Conservation (phyloP, 2,329 filamentous ascomycete genomes). For the Alternaria sp. region DNA sequence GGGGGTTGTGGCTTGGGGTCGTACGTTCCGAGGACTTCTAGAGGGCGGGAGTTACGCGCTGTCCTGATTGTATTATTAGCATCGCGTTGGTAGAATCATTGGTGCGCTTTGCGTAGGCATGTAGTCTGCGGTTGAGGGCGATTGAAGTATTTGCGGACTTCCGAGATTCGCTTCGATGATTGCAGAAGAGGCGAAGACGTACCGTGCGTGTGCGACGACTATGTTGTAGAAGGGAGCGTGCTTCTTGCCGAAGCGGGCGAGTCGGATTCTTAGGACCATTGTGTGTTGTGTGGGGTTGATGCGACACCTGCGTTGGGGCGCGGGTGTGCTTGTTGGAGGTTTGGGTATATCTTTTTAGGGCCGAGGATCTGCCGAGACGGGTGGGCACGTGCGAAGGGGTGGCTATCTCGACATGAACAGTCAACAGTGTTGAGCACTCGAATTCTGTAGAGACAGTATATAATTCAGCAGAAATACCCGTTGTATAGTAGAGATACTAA, state of each 20-base stretch:
- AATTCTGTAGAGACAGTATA: background rate
- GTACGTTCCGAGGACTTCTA: slow-evolving; percentile 85
- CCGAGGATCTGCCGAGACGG: slow-evolving; percentile 22
- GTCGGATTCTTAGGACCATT: slow-evolving; percentile 94
- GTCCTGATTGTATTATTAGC: slow-evolving; percentile 63
- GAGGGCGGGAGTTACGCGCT: slow-evolving; percentile 84
- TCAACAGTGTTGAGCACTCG: background rate
- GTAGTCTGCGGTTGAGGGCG: background rate
- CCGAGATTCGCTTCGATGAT: background rate
- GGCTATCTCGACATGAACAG: background rate
- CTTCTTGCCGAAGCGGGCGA: slow-evolving; percentile 89
- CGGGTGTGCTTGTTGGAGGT: slow-evolving; percentile 9
- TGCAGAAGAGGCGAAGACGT: slow-evolving; percentile 41
- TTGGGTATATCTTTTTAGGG: slow-evolving; percentile 22
- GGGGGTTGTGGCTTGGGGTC: slow-evolving; percentile 67
- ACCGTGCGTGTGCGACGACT: slow-evolving; percentile 92
- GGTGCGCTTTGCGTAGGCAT: background rate
- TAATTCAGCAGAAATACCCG: background rate
- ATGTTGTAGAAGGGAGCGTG: slow-evolving; percentile 98
- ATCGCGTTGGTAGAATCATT: background rate
- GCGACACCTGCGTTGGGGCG: background rate
- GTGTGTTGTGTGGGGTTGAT: slow-evolving; percentile 1
- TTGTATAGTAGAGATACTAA: background rate
- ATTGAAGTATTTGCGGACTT: slow-evolving; percentile 6
- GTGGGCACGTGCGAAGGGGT: slow-evolving; percentile 15